Percentiles rank a stretch among this genome's conserved stretches.
Evolutionary conservation across 2,329 filamentous ascomycete species (phyloP).

Genomic region (Neofusicoccum ribis): DNA sequence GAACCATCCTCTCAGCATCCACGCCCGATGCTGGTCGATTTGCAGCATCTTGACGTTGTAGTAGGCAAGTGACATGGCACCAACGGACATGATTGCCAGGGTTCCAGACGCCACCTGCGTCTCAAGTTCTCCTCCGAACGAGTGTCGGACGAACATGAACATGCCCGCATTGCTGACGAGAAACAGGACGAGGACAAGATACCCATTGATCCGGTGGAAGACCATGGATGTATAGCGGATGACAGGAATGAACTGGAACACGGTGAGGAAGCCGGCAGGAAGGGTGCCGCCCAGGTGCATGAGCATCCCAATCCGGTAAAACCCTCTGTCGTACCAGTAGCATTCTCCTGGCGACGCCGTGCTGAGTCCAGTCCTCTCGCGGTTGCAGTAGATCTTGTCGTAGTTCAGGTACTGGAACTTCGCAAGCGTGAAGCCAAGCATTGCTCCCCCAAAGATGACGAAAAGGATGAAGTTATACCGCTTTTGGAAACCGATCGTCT

Average conservation of each 20-base stretch:
- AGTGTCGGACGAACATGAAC: constrained; percentile 53
- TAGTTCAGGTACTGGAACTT: constrained; percentile 54
- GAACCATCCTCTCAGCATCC: constrained; percentile 58
- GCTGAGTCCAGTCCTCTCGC: constrained; percentile 16
- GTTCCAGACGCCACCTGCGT: constrained; percentile 49
- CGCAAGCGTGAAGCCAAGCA: constrained; percentile 38
- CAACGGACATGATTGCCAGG: constrained; percentile 48
- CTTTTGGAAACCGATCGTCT: not conserved
- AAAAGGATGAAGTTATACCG: not conserved
- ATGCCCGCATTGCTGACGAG: constrained; percentile 50
- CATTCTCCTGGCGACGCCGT: constrained; percentile 45
- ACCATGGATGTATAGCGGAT: constrained; percentile 51
- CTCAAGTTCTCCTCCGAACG: constrained; percentile 57
- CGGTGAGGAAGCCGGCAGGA: constrained; percentile 41
- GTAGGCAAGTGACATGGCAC: constrained; percentile 49
- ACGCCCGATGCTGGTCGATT: constrained; percentile 64
- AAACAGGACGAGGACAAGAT: constrained; percentile 53
- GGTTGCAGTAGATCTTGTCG: constrained; percentile 31
- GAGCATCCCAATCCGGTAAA: constrained; percentile 41
- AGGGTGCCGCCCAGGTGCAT: constrained; percentile 46
- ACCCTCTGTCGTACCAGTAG: constrained; percentile 42
- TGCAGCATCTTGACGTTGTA: constrained; percentile 61
- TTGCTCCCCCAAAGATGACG: constrained; percentile 1
- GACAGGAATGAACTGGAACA: constrained; percentile 45
- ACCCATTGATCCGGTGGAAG: constrained; percentile 63